These are phyloP conservation scores for Saccharomycopsis microspora DNA, from an alignment of 805 yeast genomes.

Conservation along the genomic window DNA sequence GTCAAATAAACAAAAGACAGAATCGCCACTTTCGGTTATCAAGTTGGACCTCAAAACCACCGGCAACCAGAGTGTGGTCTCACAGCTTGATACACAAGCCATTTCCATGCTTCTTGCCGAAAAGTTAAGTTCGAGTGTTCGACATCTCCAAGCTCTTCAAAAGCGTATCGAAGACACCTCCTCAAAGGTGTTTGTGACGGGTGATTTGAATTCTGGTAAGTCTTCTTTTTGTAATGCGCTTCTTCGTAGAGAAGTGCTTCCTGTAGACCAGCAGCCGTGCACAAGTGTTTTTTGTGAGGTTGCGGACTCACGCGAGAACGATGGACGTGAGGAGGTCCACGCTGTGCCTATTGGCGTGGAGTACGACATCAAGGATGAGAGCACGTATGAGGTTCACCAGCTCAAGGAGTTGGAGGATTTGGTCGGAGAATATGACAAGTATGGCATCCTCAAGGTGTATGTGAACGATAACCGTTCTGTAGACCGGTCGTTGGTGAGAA, in stretches of 20 bases:
- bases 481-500: slow-evolving; percentile 61
- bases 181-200: slow-evolving; percentile 91
- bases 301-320: slow-evolving; percentile 68
- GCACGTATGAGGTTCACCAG: slow-evolving; percentile 48
- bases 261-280: slow-evolving; percentile 97
- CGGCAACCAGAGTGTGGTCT: slow-evolving; percentile 31
- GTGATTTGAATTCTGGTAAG: slow-evolving; percentile 94
- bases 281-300: slow-evolving; percentile 95
- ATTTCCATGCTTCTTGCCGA: slow-evolving; percentile 59
- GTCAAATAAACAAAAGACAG: slow-evolving; percentile 15
- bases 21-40: slow-evolving; percentile 27
- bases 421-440: slow-evolving; percentile 65
- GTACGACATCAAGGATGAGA: slow-evolving; percentile 45
- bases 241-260: slow-evolving; percentile 63
- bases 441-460: slow-evolving; percentile 66
- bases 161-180: slow-evolving; percentile 85
- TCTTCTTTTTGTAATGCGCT: slow-evolving; percentile 92
- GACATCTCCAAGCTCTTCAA: slow-evolving; percentile 59
- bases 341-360: slow-evolving; percentile 55
- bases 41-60: slow-evolving; percentile 49
- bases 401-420: slow-evolving; percentile 52
- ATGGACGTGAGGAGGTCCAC: slow-evolving; percentile 80
- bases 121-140: slow-evolving; percentile 50
- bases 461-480: slow-evolving; percentile 63
- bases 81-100: slow-evolving; percentile 54